Conservation (phyloP, 2,329 filamentous ascomycete species). For the Alternaria burnsii region DNA sequence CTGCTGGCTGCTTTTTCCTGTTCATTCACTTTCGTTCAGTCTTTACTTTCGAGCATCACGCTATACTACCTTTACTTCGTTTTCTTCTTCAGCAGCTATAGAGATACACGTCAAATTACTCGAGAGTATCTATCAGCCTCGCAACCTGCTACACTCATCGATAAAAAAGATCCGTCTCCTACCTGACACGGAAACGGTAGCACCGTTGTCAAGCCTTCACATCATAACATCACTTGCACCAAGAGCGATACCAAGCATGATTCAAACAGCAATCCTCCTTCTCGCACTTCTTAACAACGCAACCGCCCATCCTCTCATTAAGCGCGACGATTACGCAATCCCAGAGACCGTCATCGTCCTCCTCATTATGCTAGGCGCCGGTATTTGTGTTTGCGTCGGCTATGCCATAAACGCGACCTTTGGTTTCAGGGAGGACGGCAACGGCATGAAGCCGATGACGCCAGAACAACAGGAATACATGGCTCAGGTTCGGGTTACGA, state of each 20-base stretch:
- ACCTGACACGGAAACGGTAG: background rate
- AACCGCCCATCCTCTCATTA: constrained; percentile 13
- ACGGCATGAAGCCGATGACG: constrained; percentile 19
- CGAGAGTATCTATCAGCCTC: background rate
- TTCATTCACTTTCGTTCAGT: background rate
- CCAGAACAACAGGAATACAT: constrained; percentile 33
- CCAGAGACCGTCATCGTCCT: constrained; percentile 30
- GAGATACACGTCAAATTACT: background rate
- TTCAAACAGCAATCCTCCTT: background rate
- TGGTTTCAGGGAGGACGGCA: constrained; percentile 18
- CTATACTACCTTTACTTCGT: background rate
- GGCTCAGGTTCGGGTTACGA: constrained; percentile 29
- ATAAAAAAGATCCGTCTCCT: background rate
- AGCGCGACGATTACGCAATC: constrained; percentile 27
- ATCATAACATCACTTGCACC: background rate
- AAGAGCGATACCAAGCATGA: background rate
- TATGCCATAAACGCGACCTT: constrained; percentile 30
- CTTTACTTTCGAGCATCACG: background rate
- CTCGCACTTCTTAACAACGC: background rate
- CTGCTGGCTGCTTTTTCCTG: background rate
- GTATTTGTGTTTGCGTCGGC: constrained; percentile 24
- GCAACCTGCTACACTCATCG: background rate
- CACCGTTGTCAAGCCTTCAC: too few species aligned
- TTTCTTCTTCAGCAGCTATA: background rate
- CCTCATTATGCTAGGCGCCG: constrained; percentile 28